Percentiles rank a stretch among this genome's conserved stretches.
Conservation (phyloP, 176 grass and related monocot genomes). For the Raddia guianensis region DNA sequence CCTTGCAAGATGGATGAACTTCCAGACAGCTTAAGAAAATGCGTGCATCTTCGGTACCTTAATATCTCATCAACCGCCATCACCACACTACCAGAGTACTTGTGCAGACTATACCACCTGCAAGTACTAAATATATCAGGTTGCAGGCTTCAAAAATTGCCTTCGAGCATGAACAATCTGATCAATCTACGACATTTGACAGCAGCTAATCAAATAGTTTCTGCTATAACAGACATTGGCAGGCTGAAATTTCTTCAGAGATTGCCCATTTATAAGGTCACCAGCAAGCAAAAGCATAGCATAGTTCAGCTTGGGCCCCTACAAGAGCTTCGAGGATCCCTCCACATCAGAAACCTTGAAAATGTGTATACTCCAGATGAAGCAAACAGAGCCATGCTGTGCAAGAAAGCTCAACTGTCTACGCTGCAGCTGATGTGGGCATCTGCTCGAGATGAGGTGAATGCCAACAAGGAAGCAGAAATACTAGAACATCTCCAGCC, state of each 20-base stretch:
- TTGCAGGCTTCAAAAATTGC: conserved; percentile 39
- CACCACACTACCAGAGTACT: conserved; percentile 33
- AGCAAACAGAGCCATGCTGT: conserved; percentile 41
- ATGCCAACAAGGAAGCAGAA: conserved; percentile 4
- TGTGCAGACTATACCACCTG: conserved; percentile 49
- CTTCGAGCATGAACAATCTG: conserved; percentile 40
- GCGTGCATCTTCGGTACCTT: conserved; percentile 49
- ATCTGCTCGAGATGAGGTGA: conserved; percentile 13
- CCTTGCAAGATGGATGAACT: conserved; percentile 33
- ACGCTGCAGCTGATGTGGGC: conserved; percentile 30
- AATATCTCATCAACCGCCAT: conserved; percentile 40
- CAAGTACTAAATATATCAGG: conserved; percentile 42
- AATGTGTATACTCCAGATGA: conserved; percentile 40
- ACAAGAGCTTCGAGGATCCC: conserved; percentile 45
- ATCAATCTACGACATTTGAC: conserved; percentile 47
- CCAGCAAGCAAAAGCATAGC: conserved; percentile 18
- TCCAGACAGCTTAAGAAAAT: conserved; percentile 39
- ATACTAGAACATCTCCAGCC: conserved; percentile 44
- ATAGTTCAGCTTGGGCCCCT: conserved; percentile 46
- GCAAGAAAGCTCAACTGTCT: conserved; percentile 41
- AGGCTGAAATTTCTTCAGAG: conserved; percentile 51
- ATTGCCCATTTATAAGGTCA: conserved; percentile 47
- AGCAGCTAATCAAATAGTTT: conserved; percentile 40
- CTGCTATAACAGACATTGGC: conserved; percentile 33
- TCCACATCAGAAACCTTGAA: conserved; percentile 47